Base-by-base conservation (phyloP, 208 protist species). In the Endotrypanum monterogeii region DNA sequence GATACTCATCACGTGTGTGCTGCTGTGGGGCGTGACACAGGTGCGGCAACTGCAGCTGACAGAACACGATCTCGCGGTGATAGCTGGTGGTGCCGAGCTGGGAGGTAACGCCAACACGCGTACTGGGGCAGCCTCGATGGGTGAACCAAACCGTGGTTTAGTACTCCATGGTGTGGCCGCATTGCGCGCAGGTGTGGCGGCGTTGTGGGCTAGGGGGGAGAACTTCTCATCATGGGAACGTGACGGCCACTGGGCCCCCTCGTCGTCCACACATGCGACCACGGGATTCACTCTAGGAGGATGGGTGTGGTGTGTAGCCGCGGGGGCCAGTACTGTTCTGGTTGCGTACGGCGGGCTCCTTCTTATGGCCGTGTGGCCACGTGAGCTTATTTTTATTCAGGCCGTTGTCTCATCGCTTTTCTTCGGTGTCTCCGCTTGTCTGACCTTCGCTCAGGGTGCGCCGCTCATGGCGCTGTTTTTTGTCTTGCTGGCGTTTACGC, bases 1-100 rank as follows among this genome's bases (percentile, higher is more conserved):
- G 16, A 79, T 41, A 16, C 44, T 90, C 18, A 48, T 88, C 32
- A 37, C 65, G 25, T 55, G 71, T 16, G 65, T 85, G 48, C 55
- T 90, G 41, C 57, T 88, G 51, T 85, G 76, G 78, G 85, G 85
- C 50, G 44, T 71, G 1, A 67, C 70, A 44, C 78, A 90, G 71
- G 41, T 90, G 25, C 68, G 71, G 66, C 63, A 86, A 55, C 72
- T 90, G 37, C 71, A 83, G 73, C 73, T 90, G 67, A 80, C 70
- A 0, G 52, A 74, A 16, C 37, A 70, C 57, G 76, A 85, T 71
- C 66, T 76, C 58, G 80, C 74, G 44, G 70, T 80, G 16, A 80
- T 84, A 32, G 71, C 71, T 9, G 74, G 52, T 12, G 67, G 71
- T 30, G 55, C 62, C 50, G 65, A 67, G 39, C 57, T 69, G 30